A percentile compares a stretch with the other conserved stretches of the same genome.
Evolutionary conservation across 257 asterid species (phyloP).

Genomic region (Datura wrightii): DNA sequence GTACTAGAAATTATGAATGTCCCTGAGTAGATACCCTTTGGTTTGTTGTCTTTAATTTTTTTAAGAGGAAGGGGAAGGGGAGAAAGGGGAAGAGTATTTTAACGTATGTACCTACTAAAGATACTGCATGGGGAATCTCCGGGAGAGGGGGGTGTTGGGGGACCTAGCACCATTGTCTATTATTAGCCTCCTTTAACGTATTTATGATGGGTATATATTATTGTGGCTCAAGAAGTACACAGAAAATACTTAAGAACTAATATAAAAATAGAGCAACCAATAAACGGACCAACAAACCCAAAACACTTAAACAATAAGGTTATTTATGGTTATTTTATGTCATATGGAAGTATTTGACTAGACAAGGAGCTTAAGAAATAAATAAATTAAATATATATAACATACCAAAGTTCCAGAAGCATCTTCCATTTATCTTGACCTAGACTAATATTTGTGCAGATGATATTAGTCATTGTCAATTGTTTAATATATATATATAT

Average conservation of each 20-base stretch:
- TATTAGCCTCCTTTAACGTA: neutral
- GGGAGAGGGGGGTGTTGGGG: neutral
- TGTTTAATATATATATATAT: neutral
- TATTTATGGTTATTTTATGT: neutral
- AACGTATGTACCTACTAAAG: neutral
- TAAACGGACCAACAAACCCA: neutral
- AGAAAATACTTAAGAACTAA: neutral
- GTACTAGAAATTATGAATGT: neutral
- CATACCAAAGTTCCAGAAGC: neutral
- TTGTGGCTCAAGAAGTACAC: neutral
- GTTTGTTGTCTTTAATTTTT: neutral
- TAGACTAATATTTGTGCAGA: neutral
- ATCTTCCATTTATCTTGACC: constrained; percentile 14
- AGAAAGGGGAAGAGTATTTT: neutral
- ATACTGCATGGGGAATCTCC: neutral
- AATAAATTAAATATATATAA: neutral
- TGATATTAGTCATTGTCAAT: neutral
- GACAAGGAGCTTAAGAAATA: neutral
- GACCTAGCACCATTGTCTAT: neutral
- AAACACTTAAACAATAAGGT: neutral
- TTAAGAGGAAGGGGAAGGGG: neutral
- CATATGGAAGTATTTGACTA: constrained; percentile 8
- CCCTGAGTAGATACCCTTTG: neutral
- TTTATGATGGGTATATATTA: neutral
- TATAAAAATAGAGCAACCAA: neutral